phyloP scores from a whole-genome alignment of 257 asterid species.

The Cinchona pubescens region DNA sequence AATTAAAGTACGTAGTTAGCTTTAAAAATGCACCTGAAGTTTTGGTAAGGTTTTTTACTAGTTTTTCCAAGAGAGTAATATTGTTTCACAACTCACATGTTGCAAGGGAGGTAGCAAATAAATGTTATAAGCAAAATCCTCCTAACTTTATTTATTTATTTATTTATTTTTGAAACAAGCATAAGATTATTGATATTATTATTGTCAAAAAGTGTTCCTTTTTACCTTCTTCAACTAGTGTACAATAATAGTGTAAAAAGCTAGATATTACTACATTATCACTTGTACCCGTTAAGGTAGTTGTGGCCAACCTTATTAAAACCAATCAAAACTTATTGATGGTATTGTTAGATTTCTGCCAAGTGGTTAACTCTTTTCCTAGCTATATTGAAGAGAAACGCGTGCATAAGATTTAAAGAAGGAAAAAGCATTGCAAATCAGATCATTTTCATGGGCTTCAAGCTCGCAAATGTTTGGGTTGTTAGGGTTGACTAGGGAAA shows the following conservation, averaged over 20 bases:
- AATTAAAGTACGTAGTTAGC: no score
- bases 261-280: not conserved
- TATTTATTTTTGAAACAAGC: no score
- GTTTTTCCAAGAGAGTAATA: no score
- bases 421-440: not conserved
- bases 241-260: not conserved
- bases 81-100: no score
- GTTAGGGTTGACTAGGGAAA: not conserved
- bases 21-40: no score
- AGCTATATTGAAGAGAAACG: not conserved
- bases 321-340: not conserved
- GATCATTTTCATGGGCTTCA: conserved; percentile 4
- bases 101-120: no score
- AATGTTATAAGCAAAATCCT: not conserved
- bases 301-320: conserved; percentile 8
- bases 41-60: no score
- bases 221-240: not conserved
- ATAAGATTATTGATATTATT: no score
- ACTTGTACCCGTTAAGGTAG: conserved; percentile 9
- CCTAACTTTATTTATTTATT: no score
- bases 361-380: not conserved
- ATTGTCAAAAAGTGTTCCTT: not conserved
- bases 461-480: not conserved
- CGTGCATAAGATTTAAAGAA: not conserved
- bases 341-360: not conserved